phyloP scores from a whole-genome alignment of 192 early-diverging fungal species.

The Ramicandelaber brevisporus region DNA sequence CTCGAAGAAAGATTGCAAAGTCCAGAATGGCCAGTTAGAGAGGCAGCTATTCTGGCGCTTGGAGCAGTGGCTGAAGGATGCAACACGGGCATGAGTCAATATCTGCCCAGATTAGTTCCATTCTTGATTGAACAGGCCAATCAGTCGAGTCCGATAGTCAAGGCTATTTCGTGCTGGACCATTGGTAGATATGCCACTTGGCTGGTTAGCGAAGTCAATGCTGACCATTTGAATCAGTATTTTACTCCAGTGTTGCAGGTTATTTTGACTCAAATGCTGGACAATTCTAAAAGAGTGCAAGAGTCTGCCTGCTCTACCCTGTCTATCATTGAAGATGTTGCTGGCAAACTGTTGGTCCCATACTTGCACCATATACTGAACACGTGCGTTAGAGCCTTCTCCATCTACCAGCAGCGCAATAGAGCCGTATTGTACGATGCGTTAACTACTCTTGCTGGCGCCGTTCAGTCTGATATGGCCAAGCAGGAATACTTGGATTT shows the following conservation, averaged over 20 bases:
- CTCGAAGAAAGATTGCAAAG: constrained; percentile 60
- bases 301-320: constrained; percentile 92
- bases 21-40: constrained; percentile 72
- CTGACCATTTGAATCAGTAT: constrained; percentile 31
- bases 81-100: constrained; percentile 63
- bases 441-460: constrained; percentile 89
- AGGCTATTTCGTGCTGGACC: constrained; percentile 98
- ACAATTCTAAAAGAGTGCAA: constrained; percentile 96
- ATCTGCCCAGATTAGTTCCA: constrained; percentile 67
- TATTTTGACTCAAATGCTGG: constrained; percentile 50
- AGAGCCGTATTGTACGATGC: constrained; percentile 90
- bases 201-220: constrained; percentile 28
- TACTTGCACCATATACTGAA: constrained; percentile 73
- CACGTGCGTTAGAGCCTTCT: constrained; percentile 57
- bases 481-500: constrained; percentile 54
- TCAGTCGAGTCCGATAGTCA: constrained; percentile 70
- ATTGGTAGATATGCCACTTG: constrained; percentile 77
- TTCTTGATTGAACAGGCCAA: constrained; percentile 57
- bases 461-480: constrained; percentile 60
- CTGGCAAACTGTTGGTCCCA: constrained; percentile 48
- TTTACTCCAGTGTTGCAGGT: constrained; percentile 68
- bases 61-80: constrained; percentile 97
- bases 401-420: constrained; percentile 89
- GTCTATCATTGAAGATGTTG: constrained; percentile 88
- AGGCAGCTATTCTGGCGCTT: constrained; percentile 87